Evolutionary conservation across 192 early-diverging fungal species (phyloP).

Genomic region (Gamsiella multidivaricata): DNA sequence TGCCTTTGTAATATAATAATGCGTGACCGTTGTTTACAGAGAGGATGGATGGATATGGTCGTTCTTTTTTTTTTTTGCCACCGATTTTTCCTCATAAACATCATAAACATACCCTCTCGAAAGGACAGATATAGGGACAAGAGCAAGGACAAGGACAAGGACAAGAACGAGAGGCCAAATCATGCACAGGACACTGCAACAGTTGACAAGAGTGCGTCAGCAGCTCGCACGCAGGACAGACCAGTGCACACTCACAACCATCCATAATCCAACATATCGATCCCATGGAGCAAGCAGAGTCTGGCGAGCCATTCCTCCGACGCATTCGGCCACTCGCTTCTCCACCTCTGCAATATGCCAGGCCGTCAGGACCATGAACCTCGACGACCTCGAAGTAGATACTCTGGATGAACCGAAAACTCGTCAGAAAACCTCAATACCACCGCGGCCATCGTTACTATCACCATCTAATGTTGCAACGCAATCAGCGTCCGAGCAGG

Average conservation of each 20-base stretch:
- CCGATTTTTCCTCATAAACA: not conserved
- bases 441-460: not conserved
- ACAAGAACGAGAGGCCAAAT: not conserved
- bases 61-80: too few relatives aligned
- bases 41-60: too few relatives aligned
- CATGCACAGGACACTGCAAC: conserved; percentile 9
- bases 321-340: conserved; percentile 11
- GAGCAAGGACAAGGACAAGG: not conserved
- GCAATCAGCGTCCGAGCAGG: not conserved
- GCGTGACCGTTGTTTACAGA: too few relatives aligned
- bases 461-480: not conserved
- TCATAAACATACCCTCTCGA: not conserved
- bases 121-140: too few relatives aligned
- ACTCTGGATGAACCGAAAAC: not conserved
- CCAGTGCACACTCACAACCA: not conserved
- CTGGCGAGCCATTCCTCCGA: too few relatives aligned
- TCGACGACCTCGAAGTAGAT: conserved; percentile 16
- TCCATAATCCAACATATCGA: too few relatives aligned
- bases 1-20: too few relatives aligned
- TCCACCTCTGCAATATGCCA: conserved; percentile 20
- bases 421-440: not conserved
- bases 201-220: not conserved
- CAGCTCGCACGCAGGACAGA: not conserved
- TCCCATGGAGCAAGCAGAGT: too few relatives aligned
- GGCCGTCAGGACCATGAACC: not conserved